Evolutionary conservation across 768 basidiomycete species (phyloP).

Genomic region (Symmetrospora coprosmae): DNA sequence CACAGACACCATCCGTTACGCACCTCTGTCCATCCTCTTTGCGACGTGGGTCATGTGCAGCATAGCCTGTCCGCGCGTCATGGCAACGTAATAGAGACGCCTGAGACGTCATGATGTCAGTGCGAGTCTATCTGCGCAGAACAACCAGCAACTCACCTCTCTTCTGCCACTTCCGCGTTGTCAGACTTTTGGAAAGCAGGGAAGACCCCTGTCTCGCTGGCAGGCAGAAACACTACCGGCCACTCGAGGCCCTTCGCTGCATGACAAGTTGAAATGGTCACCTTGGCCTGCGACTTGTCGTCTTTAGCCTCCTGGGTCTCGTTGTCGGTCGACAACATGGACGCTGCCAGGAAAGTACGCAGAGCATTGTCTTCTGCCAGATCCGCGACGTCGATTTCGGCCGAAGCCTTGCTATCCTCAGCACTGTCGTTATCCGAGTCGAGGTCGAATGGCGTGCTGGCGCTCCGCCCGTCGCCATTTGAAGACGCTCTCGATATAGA

Average conservation of each 20-base stretch:
- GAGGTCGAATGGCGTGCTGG: background rate
- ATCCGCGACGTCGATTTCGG: background rate
- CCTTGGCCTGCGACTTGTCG: conserved; percentile 47
- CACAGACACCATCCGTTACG: conserved; percentile 4
- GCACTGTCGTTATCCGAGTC: background rate
- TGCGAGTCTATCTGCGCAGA: background rate
- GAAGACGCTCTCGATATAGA: background rate
- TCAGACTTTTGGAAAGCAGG: conserved; percentile 50
- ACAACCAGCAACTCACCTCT: conserved; percentile 44
- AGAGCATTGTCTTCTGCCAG: conserved; percentile 40
- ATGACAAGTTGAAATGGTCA: conserved; percentile 72
- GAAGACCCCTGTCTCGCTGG: conserved; percentile 58
- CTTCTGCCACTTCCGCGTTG: conserved; percentile 62
- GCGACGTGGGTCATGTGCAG: conserved; percentile 48
- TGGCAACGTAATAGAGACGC: conserved; percentile 73
- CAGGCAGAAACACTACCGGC: conserved; percentile 72
- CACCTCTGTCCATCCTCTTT: conserved; percentile 44
- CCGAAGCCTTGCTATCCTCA: background rate
- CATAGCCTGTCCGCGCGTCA: conserved; percentile 65
- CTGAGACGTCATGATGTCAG: conserved; percentile 37
- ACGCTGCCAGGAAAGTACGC: conserved; percentile 59
- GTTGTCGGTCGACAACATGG: conserved; percentile 67
- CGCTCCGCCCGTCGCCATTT: no score
- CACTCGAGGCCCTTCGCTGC: conserved; percentile 83
- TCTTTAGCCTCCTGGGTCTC: conserved; percentile 43